A percentile compares a stretch with the other conserved stretches of the same genome.
Conservation (phyloP, 495 filamentous ascomycete genomes). For the Ramalina intermedia region DNA sequence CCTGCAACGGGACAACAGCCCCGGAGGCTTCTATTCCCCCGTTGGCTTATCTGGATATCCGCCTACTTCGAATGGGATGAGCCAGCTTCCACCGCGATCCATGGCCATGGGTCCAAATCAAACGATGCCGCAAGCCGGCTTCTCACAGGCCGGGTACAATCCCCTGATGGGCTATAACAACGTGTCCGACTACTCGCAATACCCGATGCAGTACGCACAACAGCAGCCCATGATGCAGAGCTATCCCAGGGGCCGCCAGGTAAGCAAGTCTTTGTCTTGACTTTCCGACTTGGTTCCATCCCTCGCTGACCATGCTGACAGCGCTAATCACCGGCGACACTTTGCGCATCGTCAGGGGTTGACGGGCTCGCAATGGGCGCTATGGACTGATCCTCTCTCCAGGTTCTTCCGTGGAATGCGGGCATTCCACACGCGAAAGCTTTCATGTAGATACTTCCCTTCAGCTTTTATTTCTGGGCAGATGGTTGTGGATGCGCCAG, state of each 20-base stretch:
- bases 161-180: constrained; percentile 31
- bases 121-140: constrained; percentile 31
- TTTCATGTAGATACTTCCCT: background rate
- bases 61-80: constrained; percentile 27
- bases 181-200: constrained; percentile 31
- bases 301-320: background rate
- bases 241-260: constrained; percentile 30
- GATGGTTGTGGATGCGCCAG: too few relatives aligned
- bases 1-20: constrained; percentile 31
- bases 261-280: constrained; percentile 15
- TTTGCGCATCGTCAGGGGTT: too few relatives aligned
- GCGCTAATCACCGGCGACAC: too few relatives aligned
- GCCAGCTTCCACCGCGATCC: constrained; percentile 26
- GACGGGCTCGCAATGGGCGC: too few relatives aligned
- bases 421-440: background rate
- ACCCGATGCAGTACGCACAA: constrained; percentile 35
- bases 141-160: constrained; percentile 31
- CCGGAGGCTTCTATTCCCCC: constrained; percentile 27
- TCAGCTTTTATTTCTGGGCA: too few relatives aligned
- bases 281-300: constrained; percentile 19
- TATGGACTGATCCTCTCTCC: too few relatives aligned
- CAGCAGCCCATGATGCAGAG: constrained; percentile 31
- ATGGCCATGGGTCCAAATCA: constrained; percentile 27
- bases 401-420: too few relatives aligned
- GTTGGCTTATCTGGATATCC: constrained; percentile 30